A percentile compares a stretch with the other conserved stretches of the same genome.
These are phyloP conservation scores for Aspergillus hiratsukae DNA, from an alignment of 2,329 filamentous ascomycete species.

Conservation along the genomic window DNA sequence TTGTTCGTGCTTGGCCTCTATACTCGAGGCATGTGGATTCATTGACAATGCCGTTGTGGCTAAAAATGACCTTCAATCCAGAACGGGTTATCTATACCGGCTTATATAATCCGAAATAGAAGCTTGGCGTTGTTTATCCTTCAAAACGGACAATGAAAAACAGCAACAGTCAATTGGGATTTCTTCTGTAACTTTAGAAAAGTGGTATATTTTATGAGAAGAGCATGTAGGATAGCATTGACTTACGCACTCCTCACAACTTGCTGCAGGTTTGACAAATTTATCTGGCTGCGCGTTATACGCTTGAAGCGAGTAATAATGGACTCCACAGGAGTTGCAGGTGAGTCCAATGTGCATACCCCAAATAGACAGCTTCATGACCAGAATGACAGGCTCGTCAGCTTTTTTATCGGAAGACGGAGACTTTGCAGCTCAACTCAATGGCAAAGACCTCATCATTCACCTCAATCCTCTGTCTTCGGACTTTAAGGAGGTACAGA, in stretches of 20 bases:
- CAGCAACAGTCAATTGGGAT: background rate
- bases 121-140: conserved; percentile 6
- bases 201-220: background rate
- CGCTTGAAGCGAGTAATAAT: conserved; percentile 15
- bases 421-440: conserved; percentile 24
- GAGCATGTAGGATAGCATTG: background rate
- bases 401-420: conserved; percentile 29
- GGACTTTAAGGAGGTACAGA: conserved; percentile 28
- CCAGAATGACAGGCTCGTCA: conserved; percentile 1
- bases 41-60: background rate
- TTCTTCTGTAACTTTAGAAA: background rate
- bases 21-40: background rate
- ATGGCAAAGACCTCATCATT: conserved; percentile 30
- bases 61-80: background rate
- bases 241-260: background rate
- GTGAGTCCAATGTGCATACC: conserved; percentile 13
- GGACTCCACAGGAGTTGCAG: conserved; percentile 24
- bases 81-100: background rate
- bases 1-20: too few species aligned
- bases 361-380: background rate
- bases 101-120: conserved; percentile 3
- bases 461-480: conserved; percentile 26
- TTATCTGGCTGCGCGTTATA: background rate
- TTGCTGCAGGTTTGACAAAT: background rate
- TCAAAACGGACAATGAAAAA: background rate